A percentile compares a stretch with the other conserved stretches of the same genome.
Evolutionary conservation across 139 green algal species (phyloP).

Genomic region (Chlorella sp.): DNA sequence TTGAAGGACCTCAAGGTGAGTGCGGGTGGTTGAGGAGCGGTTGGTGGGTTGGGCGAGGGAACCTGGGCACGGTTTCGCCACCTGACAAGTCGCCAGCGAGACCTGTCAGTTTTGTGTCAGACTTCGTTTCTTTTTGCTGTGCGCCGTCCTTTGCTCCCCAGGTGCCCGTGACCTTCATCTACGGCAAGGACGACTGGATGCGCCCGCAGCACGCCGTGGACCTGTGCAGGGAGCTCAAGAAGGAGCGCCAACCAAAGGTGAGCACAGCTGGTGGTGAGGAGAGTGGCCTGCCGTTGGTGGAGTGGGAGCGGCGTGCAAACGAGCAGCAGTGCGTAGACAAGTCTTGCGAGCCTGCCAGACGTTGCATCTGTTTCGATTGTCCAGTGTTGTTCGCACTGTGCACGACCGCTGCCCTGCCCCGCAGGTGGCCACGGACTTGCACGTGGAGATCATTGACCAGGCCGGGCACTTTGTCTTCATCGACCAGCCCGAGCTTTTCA

Average conservation of each 20-base stretch:
- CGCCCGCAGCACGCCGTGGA: constrained; percentile 25
- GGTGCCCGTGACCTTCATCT: constrained; percentile 61
- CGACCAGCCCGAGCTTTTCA: constrained; percentile 34
- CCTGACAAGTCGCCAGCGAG: too few relatives aligned
- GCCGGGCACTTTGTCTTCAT: constrained; percentile 74
- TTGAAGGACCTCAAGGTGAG: constrained; percentile 57
- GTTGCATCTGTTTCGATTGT: neutral
- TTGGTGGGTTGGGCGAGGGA: too few relatives aligned
- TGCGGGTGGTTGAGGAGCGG: constrained; percentile 40
- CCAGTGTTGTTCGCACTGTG: neutral
- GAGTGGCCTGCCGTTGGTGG: neutral
- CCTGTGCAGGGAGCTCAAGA: constrained; percentile 23
- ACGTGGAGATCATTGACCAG: constrained; percentile 31
- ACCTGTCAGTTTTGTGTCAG: too few relatives aligned
- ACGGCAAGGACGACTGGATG: constrained; percentile 77
- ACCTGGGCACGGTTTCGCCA: too few relatives aligned
- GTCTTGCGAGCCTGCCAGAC: neutral
- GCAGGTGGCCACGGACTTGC: constrained; percentile 20
- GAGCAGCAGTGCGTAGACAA: neutral
- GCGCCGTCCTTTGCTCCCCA: neutral
- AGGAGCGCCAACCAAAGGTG: constrained; percentile 7
- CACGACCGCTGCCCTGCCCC: too few relatives aligned
- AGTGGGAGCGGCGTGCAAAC: neutral
- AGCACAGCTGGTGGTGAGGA: neutral
- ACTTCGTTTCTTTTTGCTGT: too few relatives aligned